Base-by-base conservation (phyloP, 192 early-diverging fungal genomes). In the Kickxella alabastrina region DNA sequence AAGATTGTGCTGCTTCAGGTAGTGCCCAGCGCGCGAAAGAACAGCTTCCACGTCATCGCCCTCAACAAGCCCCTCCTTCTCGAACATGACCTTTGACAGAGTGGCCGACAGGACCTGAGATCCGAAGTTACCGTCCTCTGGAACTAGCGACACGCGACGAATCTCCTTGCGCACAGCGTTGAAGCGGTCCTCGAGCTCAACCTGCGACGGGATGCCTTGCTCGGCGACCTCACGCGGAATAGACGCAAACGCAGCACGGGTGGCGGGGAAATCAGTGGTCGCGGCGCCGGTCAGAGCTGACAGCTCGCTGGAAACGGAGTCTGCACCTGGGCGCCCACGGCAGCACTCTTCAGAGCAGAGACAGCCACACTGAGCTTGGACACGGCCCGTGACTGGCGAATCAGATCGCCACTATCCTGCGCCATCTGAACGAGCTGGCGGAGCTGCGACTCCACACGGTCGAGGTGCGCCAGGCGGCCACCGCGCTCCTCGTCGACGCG, bases 401-500 rank as follows among this genome's bases (percentile, higher is more conserved):
- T 78, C 37, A 73, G 65, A 17, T 86, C 83, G 8, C 84, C 85
- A 44, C 86, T 87, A 19, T 85, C 67, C 40, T 86, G 53, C 4
- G 81, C 73, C 52, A 87, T 70, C 39, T 78, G 64, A 47, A 87
- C 85, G 22, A 98, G 79, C 31, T 85, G 72, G 57, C 85, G 86
- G 21, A 92, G 65, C 60, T 90, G 88, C 17, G 84, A 58, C 48
- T 81, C 80, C 39, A 98, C 81, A 43, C 88, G 81, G 62, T 94
- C 91, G 36, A 98, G 62, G 29, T 85, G 80, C 7, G 89, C 90
- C 49, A 98, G 72, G 14, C 95, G 87, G 13, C 91, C 91, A 17
- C 82, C 83, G 49, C 95, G 86, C 77, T 98, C 95, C 39, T 87
- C 77, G 50, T 98, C 95, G 23, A 98, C 87, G 25, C 85, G 74